Percentiles rank a stretch among this genome's conserved stretches.
These are phyloP conservation scores for Colletotrichum eremochloae DNA, from an alignment of 2,329 filamentous ascomycete species.

Conservation along the genomic window DNA sequence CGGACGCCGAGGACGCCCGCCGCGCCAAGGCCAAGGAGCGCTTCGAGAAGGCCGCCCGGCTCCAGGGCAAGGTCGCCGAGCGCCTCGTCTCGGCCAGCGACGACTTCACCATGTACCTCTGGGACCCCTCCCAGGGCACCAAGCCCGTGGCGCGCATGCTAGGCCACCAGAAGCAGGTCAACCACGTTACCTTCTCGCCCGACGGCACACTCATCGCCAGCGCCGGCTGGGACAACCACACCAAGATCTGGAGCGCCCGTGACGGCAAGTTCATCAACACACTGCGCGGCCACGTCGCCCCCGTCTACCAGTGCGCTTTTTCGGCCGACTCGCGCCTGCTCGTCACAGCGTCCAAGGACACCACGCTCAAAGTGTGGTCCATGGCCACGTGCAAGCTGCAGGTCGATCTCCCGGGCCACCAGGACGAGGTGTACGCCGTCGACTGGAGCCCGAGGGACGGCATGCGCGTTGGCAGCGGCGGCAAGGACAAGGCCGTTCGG, in stretches of 20 bases:
- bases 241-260: slow-evolving; percentile 85
- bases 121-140: slow-evolving; percentile 82
- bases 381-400: slow-evolving; percentile 86
- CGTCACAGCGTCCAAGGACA: slow-evolving; percentile 91
- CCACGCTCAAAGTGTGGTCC: slow-evolving; percentile 95
- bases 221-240: slow-evolving; percentile 92
- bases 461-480: slow-evolving; percentile 88
- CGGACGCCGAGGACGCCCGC: slow-evolving; percentile 77
- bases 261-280: slow-evolving; percentile 87
- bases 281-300: slow-evolving; percentile 87
- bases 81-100: slow-evolving; percentile 91
- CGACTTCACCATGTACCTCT: slow-evolving; percentile 96
- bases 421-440: slow-evolving; percentile 93
- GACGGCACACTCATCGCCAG: slow-evolving; percentile 91
- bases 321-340: slow-evolving; percentile 91
- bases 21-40: slow-evolving; percentile 81
- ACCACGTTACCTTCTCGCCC: slow-evolving; percentile 94
- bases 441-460: slow-evolving; percentile 93
- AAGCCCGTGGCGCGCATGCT: slow-evolving; percentile 90
- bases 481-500: slow-evolving; percentile 86
- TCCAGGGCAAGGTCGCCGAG: slow-evolving; percentile 83
- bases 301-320: slow-evolving; percentile 93
- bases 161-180: slow-evolving; percentile 98
- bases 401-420: slow-evolving; percentile 86
- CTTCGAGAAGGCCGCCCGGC: slow-evolving; percentile 86